Base-by-base conservation (phyloP, 805 yeast genomes). In the Candida alai region DNA sequence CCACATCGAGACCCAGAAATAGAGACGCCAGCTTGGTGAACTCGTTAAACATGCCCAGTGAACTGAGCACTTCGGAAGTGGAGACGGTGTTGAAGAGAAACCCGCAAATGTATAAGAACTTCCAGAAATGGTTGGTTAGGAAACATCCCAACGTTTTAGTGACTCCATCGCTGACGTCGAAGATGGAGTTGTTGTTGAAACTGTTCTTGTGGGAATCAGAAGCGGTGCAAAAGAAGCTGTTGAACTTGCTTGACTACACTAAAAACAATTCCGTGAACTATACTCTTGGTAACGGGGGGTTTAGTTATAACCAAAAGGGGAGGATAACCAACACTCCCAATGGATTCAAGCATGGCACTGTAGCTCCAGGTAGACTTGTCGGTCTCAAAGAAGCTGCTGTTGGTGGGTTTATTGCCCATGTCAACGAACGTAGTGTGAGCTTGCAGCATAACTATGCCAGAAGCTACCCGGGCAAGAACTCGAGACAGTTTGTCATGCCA, bases 261-360 rank as follows among this genome's bases (percentile, higher is more conserved):
- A 54, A 47, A 29, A 41, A 36, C n/a, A 32, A 41, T 18, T 49
- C 52, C 6, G 35, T 32, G 17, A 37, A 36, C 8, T 54, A 56
- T 18, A 54, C 76, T 29, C 71, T 80, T 35, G 94, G 88, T 20
- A 74, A 84, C 6, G 95, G 83, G 19, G 95, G 95, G 5, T 68
- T 85, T 40, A 73, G 85, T 2, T 86, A 84, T 48, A 67, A 65
- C 24, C 71, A 82, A 41, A 72, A 69, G 38, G 95, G 95, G 5
- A 73, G 86, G 53, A 60, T 86, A 24, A 52, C 64, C 38, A 82
- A 77, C 53, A 67, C 83, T 4, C 93, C 94, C 15, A 76, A 80
- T 48, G 95, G 95, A 32, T 58, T 77, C 16, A 62, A 71, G 30
- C 58, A 68, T 37, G 73, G 71, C 18, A 62, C 62, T 34, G 66